phyloP scores from a whole-genome alignment of 148 eudicot species.

The Linanthus parryae region DNA sequence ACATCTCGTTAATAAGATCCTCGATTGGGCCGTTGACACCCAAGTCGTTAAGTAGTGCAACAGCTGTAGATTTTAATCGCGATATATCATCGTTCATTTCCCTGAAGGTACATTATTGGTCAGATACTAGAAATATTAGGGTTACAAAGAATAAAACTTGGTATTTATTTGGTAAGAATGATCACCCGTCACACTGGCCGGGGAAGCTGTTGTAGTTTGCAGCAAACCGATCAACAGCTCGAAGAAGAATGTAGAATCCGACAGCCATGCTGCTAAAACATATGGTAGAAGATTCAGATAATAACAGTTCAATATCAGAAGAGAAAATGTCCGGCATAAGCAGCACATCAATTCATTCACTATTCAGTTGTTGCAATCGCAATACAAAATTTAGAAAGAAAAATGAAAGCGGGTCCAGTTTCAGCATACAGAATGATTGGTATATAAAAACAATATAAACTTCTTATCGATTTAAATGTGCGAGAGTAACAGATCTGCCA shows the following conservation, averaged over 20 bases:
- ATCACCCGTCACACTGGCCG: constrained; percentile 93
- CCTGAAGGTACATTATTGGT: constrained; percentile 28
- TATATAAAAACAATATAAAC: no score
- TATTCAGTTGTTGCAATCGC: no score
- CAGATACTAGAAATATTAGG: background rate
- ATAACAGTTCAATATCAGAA: no score
- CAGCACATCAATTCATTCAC: no score
- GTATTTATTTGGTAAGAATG: constrained; percentile 4
- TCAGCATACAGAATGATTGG: no score
- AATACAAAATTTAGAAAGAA: no score
- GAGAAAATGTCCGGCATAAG: background rate
- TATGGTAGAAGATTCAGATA: background rate
- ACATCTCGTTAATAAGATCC: constrained; percentile 89
- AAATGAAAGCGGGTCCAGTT: no score
- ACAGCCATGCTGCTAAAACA: constrained; percentile 62
- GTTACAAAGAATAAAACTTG: background rate
- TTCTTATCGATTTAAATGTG: no score
- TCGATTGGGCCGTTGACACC: constrained; percentile 80
- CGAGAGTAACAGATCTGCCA: no score
- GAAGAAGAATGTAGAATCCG: constrained; percentile 82
- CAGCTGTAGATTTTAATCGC: constrained; percentile 68
- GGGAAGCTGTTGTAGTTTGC: constrained; percentile 80
- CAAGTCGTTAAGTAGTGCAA: constrained; percentile 62
- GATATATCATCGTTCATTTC: constrained; percentile 93
- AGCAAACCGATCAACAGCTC: constrained; percentile 87